A percentile compares a stretch with the other conserved stretches of the same genome.
These are phyloP conservation scores for Pholiota adiposa DNA, from an alignment of 1,284 basidiomycete species.

Conservation along the genomic window DNA sequence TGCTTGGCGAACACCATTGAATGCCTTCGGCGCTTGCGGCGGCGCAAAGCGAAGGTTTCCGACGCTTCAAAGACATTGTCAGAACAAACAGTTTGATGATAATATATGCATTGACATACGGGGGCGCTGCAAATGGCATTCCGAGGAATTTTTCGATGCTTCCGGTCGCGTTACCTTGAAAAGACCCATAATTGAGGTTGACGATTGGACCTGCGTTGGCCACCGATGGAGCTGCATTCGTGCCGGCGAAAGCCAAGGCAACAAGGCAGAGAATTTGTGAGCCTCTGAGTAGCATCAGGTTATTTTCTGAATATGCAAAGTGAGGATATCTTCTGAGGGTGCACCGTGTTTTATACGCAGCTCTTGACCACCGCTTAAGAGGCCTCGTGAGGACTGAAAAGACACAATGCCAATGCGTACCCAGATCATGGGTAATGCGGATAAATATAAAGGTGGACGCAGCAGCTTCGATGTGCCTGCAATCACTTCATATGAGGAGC, in stretches of 20 bases:
- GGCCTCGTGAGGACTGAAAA: no score
- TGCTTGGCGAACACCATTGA: constrained; percentile 36
- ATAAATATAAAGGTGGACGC: no score
- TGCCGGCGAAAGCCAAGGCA: not conserved
- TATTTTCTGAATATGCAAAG: not conserved
- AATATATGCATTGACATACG: constrained; percentile 32
- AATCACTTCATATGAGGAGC: no score
- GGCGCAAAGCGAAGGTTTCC: constrained; percentile 50
- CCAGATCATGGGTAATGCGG: no score
- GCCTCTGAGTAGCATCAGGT: not conserved
- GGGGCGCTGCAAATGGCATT: constrained; percentile 53
- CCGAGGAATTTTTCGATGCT: constrained; percentile 45
- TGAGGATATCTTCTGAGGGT: no score
- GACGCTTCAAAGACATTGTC: constrained; percentile 28
- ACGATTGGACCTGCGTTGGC: constrained; percentile 37
- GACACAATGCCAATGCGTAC: no score
- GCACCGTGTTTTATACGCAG: not conserved
- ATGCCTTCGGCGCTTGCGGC: constrained; percentile 38
- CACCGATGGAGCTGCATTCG: not conserved
- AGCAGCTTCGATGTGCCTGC: no score
- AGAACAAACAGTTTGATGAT: not conserved
- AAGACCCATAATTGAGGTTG: constrained; percentile 39
- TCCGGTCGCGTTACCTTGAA: constrained; percentile 38
- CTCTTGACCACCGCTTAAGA: no score
- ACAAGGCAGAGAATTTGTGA: not conserved